A percentile compares a stretch with the other conserved stretches of the same genome.
phyloP scores from a whole-genome alignment of 257 asterid genomes.

The Striga asiatica region DNA sequence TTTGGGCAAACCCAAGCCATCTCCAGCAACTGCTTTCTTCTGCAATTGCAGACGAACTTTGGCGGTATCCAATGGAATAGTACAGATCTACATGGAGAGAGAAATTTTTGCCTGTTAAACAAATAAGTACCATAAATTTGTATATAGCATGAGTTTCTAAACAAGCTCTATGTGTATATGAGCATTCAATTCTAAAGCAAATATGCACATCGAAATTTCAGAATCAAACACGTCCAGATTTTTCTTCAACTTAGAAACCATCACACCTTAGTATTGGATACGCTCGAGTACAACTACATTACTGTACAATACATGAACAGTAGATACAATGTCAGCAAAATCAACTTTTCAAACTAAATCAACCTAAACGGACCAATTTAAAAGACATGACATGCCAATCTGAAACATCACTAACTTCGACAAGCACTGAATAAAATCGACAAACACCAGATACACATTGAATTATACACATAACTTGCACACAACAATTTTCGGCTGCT shows the following conservation, averaged over 20 bases:
- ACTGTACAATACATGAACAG: no score
- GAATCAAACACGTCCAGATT: neutral
- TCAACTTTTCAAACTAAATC: neutral
- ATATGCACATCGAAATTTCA: neutral
- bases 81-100: conserved; percentile 39
- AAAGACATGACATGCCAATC: conserved; percentile 2
- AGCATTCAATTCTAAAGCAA: neutral
- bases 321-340: no score
- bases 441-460: no score
- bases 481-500: no score
- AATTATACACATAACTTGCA: no score
- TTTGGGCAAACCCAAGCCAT: conserved; percentile 54
- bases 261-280: no score
- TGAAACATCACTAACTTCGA: neutral
- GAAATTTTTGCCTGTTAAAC: no score
- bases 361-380: no score
- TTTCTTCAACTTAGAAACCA: neutral
- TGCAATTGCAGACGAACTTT: conserved; percentile 96
- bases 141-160: neutral
- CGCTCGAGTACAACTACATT: no score
- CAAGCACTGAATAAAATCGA: neutral
- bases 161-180: no score
- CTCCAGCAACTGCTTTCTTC: conserved; percentile 72
- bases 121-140: neutral
- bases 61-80: conserved; percentile 92